These are phyloP conservation scores for Boletus pseudopeckii DNA, from an alignment of 768 basidiomycete species.

Conservation along the genomic window DNA sequence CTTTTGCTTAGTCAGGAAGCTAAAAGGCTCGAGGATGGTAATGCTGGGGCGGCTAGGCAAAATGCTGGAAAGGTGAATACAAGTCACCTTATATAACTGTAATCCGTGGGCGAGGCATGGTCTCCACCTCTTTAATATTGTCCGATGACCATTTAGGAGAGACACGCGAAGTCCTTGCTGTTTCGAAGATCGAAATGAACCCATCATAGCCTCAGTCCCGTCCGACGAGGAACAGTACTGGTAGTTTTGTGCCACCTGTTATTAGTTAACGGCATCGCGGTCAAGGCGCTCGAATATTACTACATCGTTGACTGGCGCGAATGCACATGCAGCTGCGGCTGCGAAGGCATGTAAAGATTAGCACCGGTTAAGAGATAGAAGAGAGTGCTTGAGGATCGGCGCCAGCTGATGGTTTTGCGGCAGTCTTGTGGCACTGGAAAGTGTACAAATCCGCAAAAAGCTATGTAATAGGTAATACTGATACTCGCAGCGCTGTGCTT, in stretches of 20 bases:
- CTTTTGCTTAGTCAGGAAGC: background rate
- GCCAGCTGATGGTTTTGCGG: too few relatives aligned
- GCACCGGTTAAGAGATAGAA: background rate
- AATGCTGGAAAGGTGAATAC: background rate
- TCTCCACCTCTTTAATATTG: constrained; percentile 1
- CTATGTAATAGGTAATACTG: too few relatives aligned
- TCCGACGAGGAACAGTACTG: background rate
- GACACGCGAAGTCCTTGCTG: constrained; percentile 17
- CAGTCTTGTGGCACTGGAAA: too few relatives aligned
- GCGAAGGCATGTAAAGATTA: background rate
- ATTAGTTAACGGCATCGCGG: background rate
- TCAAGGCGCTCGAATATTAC: background rate
- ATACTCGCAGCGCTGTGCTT: too few relatives aligned
- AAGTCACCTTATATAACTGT: constrained; percentile 18
- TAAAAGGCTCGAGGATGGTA: background rate
- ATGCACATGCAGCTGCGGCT: background rate
- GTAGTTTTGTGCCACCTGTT: background rate
- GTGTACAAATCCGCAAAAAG: too few relatives aligned
- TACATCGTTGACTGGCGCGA: background rate
- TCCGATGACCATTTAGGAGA: constrained; percentile 7
- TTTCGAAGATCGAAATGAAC: constrained; percentile 16
- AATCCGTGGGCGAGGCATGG: constrained; percentile 5
- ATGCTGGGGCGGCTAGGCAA: background rate
- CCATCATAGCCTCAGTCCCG: constrained; percentile 14
- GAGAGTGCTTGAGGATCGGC: too few relatives aligned